Conservation (phyloP, 2,329 filamentous ascomycete genomes). For the Nothopassalora personata region DNA sequence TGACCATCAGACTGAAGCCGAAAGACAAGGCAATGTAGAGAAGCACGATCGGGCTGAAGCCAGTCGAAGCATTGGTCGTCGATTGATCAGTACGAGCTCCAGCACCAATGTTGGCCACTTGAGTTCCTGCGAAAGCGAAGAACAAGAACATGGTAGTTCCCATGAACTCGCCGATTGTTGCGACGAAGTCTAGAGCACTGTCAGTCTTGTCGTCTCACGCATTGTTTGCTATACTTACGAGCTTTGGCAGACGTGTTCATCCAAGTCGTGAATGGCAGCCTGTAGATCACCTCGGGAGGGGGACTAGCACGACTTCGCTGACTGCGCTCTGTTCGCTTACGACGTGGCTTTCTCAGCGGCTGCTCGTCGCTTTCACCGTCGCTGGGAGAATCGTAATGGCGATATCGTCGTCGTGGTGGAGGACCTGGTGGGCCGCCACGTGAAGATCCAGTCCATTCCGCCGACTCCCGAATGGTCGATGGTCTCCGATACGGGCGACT, state of each 20-base stretch:
- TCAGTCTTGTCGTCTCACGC: conserved; percentile 1
- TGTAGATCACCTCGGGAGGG: conserved; percentile 29
- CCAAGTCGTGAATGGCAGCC: conserved; percentile 29
- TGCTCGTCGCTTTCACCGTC: conserved; percentile 23
- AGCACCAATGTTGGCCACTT: conserved; percentile 39
- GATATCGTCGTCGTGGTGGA: conserved; percentile 10
- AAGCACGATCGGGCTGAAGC: conserved; percentile 31
- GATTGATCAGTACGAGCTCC: conserved; percentile 15
- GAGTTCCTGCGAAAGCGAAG: conserved; percentile 43
- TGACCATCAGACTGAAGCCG: conserved; percentile 39
- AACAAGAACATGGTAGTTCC: conserved; percentile 45
- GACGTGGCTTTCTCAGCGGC: conserved; percentile 10
- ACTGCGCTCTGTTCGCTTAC: conserved; percentile 6
- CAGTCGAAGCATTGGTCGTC: conserved; percentile 25
- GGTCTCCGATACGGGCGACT: conserved; percentile 21
- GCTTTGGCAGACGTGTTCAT: conserved; percentile 29
- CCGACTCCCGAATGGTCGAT: conserved; percentile 17
- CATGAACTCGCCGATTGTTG: conserved; percentile 38
- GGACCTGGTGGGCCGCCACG: conserved; percentile 18
- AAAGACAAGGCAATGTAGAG: conserved; percentile 39
- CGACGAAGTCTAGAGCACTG: conserved; percentile 24
- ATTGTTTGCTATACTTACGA: conserved; percentile 20
- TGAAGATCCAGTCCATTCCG: conserved; percentile 15
- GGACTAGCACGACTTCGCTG: conserved; percentile 12
- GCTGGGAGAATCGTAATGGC: conserved; percentile 16